Evolutionary conservation across 2,329 filamentous ascomycete species (phyloP).

Genomic region (Pseudogymnoascus destructans): DNA sequence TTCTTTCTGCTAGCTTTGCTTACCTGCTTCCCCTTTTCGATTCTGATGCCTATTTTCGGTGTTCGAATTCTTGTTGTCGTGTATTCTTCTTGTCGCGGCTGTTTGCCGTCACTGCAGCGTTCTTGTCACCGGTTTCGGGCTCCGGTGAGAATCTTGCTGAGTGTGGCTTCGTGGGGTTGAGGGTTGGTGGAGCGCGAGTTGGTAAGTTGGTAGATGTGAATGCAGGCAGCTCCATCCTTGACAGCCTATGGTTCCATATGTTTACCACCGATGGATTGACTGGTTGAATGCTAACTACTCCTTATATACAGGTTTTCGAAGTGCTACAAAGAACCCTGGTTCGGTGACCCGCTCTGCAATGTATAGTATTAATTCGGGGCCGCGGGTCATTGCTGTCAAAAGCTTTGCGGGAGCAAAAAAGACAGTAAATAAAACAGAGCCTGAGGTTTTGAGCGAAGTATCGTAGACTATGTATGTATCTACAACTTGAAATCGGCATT

Average conservation of each 20-base stretch:
- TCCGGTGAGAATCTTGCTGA: not conserved
- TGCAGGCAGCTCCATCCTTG: too few relatives aligned
- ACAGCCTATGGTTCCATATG: too few relatives aligned
- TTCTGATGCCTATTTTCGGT: not conserved
- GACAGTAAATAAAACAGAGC: not conserved
- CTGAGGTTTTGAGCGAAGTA: not conserved
- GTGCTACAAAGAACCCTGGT: not conserved
- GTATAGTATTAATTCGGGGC: not conserved
- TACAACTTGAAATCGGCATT: conserved; percentile 67
- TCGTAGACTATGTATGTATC: not conserved
- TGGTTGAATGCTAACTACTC: too few relatives aligned
- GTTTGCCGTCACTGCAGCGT: not conserved
- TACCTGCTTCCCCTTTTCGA: not conserved
- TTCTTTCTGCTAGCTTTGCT: not conserved
- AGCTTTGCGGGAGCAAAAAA: not conserved
- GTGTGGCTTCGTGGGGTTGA: not conserved
- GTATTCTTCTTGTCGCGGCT: not conserved
- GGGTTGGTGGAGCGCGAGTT: not conserved
- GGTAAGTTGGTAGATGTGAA: not conserved
- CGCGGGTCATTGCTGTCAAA: not conserved
- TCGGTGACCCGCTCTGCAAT: too few relatives aligned
- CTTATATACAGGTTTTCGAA: not conserved
- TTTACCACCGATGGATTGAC: too few relatives aligned
- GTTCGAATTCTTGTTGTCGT: not conserved
- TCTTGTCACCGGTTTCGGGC: not conserved